Conservation (phyloP, 331 rosid genomes). For the Phaseolus coccineus region DNA sequence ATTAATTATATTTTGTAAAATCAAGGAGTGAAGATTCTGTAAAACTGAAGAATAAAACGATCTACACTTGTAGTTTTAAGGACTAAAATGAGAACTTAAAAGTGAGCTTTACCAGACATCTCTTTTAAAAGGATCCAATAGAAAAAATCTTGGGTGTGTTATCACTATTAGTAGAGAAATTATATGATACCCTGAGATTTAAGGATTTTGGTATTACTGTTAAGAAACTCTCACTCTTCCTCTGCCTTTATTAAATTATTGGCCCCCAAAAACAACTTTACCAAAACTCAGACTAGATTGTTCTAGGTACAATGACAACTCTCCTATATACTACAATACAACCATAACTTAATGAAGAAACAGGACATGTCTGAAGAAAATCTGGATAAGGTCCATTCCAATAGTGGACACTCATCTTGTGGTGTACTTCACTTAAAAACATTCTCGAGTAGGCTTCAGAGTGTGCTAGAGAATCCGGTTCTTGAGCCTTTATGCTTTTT, state of each 20-base stretch:
- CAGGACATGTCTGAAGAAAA: conserved; percentile 24
- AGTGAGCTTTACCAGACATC: no score
- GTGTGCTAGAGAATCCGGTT: conserved; percentile 47
- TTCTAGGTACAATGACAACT: not conserved
- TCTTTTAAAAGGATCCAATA: not conserved
- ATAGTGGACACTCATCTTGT: not conserved
- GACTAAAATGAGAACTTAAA: no score
- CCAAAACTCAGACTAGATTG: not conserved
- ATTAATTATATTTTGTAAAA: no score
- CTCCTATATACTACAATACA: not conserved
- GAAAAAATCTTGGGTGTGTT: not conserved
- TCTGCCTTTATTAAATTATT: not conserved
- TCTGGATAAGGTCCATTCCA: not conserved
- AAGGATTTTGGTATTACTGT: not conserved
- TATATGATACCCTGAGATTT: not conserved
- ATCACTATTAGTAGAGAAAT: not conserved
- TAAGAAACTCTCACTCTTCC: not conserved
- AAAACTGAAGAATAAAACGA: no score
- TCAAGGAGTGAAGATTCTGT: no score
- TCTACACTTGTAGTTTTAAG: no score
- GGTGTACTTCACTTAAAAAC: conserved; percentile 5
- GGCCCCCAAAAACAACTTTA: not conserved
- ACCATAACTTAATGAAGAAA: conserved; percentile 1
- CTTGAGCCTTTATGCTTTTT: conserved; percentile 46
- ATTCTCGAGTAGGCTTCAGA: not conserved